Base-by-base conservation (phyloP, 2,329 filamentous ascomycete genomes). In the Claviceps africana region DNA sequence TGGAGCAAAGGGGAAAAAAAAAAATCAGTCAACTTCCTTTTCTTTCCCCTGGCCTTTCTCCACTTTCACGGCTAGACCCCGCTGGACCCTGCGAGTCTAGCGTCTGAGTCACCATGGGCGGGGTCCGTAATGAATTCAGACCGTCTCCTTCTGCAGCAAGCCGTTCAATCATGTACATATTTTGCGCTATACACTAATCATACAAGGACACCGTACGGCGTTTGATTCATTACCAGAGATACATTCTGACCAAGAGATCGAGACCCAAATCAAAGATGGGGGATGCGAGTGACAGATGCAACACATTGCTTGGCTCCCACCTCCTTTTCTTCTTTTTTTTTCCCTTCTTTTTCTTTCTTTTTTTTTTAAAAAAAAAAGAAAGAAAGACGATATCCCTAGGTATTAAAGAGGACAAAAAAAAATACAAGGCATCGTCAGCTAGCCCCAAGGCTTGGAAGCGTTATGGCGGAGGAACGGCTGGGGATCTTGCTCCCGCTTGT, bases 401-500 rank as follows among this genome's bases (percentile, higher is more conserved):
- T n/a, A n/a, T n/a, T n/a, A n/a, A n/a, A n/a, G n/a, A n/a, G n/a
- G n/a, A n/a, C n/a, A n/a, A n/a, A n/a, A n/a, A 48, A 22, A 44
- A 39, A 28, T 50, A 44, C 47, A 52, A 21, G 31, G 19, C 3
- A 7, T 15, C 10, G 2, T 35, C 21, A 37, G 4, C 53, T 48
- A 58, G 31, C 55, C 47, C 51, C 55, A 59, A 2, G 56, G 51
- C 52, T 57, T 60, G 10, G 52, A 47, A 3, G 56, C 33, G 47
- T 57, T 57, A 48, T 60, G 58, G 47, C 64, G 62, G 60, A 67
- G 62, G 48, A 68, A 64, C 10, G 65, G 61, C 53, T 64, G 58
- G 15, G 67, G 65, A 22, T 69, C 60, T 54, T 67, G 66, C 65
- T 79, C 75, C 30, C 76, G 72, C 17, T 77, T 81, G 52, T 78